phyloP scores from a whole-genome alignment of 2,329 filamentous ascomycete species.

The Fusarium torulosum region DNA sequence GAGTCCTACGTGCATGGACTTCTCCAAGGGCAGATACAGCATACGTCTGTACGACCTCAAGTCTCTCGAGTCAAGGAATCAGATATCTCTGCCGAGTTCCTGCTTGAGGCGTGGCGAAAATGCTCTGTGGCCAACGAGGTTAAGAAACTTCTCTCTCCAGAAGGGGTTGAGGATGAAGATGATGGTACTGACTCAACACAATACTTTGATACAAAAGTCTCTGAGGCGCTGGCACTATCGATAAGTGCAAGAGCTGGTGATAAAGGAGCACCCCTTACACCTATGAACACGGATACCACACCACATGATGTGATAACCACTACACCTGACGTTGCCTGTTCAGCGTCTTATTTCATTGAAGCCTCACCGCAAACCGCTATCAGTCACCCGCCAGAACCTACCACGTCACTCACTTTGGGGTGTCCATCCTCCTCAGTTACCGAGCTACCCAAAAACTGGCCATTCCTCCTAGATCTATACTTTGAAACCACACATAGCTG shows the following conservation, averaged over 20 bases:
- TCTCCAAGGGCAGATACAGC: not conserved
- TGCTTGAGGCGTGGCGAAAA: conserved; percentile 23
- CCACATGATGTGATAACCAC: not conserved
- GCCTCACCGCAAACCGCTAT: fast-evolving
- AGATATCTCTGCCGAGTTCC: not conserved
- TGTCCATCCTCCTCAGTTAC: too few relatives aligned
- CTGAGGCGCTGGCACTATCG: not conserved
- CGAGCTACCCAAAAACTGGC: conserved; percentile 10
- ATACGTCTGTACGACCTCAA: fast-evolving
- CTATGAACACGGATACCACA: not conserved
- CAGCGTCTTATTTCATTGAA: fast-evolving
- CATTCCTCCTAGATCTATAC: conserved; percentile 6
- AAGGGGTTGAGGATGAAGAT: not conserved
- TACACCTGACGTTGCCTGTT: fast-evolving
- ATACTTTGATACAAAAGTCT: conserved; percentile 3
- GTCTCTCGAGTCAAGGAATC: fast-evolving
- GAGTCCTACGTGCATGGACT: not conserved
- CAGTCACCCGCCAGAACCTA: fast-evolving
- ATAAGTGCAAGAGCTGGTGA: not conserved
- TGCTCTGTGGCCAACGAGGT: not conserved
- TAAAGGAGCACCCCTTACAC: not conserved
- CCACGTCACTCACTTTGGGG: fast-evolving
- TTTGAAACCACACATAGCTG: conserved; percentile 16
- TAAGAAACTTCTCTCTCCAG: not conserved
- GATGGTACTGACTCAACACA: conserved; percentile 6